A percentile compares a stretch with the other conserved stretches of the same genome.
Conservation (phyloP, 2,329 filamentous ascomycete species). For the Ascochyta pisi region DNA sequence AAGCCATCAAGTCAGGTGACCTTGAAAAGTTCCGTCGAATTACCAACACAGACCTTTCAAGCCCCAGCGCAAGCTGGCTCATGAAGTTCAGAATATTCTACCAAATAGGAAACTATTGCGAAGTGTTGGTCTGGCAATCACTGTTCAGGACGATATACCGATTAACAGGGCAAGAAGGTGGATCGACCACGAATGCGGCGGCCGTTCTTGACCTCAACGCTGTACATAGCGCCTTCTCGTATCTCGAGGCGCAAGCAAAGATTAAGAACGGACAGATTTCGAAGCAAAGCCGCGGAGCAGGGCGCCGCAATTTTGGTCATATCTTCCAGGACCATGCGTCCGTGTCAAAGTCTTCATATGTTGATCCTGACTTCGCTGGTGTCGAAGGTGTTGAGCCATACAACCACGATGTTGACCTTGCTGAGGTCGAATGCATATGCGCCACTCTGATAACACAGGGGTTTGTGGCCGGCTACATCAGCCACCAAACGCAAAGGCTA, state of each 20-base stretch:
- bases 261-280: conserved; percentile 37
- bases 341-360: conserved; percentile 47
- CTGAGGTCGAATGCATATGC: conserved; percentile 79
- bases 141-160: conserved; percentile 80
- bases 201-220: conserved; percentile 77
- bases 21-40: conserved; percentile 75
- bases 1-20: conserved; percentile 75
- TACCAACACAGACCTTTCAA: conserved; percentile 56
- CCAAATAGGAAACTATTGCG: conserved; percentile 76
- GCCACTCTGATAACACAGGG: conserved; percentile 80
- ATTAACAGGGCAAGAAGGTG: conserved; percentile 74
- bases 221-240: conserved; percentile 68
- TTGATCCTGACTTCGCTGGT: conserved; percentile 56
- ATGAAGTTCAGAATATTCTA: conserved; percentile 77
- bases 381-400: conserved; percentile 38
- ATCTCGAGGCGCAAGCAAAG: conserved; percentile 64
- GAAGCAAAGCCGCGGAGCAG: conserved; percentile 37
- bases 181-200: conserved; percentile 54
- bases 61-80: conserved; percentile 65
- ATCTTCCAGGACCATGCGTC: conserved; percentile 60
- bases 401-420: conserved; percentile 56
- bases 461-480: conserved; percentile 82
- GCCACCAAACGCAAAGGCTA: conserved; percentile 76
- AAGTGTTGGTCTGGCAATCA: conserved; percentile 83
- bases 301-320: conserved; percentile 51